A percentile compares a stretch with the other conserved stretches of the same genome.
These are phyloP conservation scores for Serpula lacrymans DNA, from an alignment of 768 basidiomycete genomes.

Conservation along the genomic window DNA sequence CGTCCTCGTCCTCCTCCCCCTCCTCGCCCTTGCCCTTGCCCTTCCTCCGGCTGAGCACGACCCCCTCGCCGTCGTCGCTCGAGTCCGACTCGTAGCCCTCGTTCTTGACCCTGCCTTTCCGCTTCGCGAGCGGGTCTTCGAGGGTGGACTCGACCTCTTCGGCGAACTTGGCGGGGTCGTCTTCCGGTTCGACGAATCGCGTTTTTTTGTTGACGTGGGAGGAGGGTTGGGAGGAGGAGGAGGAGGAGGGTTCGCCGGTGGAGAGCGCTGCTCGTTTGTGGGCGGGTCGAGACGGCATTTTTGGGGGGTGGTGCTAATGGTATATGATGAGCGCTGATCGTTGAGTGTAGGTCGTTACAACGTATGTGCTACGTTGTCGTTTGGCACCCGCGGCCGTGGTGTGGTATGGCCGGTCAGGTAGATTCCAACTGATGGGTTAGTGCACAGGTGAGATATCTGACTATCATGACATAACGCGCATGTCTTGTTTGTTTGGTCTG, in stretches of 20 bases:
- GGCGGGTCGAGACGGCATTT: conserved; percentile 36
- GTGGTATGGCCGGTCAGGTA: too few species aligned
- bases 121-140: conserved; percentile 57
- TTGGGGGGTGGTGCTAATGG: too few species aligned
- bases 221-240: conserved; percentile 24
- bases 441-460: too few species aligned
- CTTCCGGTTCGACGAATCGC: conserved; percentile 73
- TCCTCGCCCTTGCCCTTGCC: conserved; percentile 41
- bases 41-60: conserved; percentile 76
- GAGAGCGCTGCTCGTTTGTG: conserved; percentile 42
- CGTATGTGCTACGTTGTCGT: too few species aligned
- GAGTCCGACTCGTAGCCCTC: conserved; percentile 95
- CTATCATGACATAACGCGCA: too few species aligned
- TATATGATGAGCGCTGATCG: too few species aligned
- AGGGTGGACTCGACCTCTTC: conserved; percentile 75
- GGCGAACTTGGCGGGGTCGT: conserved; percentile 73
- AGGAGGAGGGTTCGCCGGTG: conserved; percentile 27
- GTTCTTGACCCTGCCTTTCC: conserved; percentile 73
- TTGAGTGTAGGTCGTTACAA: too few species aligned
- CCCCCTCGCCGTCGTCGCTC: conserved; percentile 92
- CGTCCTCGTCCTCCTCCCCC: conserved; percentile 63
- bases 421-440: too few species aligned
- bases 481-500: too few species aligned
- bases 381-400: too few species aligned
- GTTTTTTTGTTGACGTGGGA: conserved; percentile 55